Evolutionary conservation across 805 yeast species (phyloP).

Genomic region (Cyberlindnera euphorbiiphila): DNA sequence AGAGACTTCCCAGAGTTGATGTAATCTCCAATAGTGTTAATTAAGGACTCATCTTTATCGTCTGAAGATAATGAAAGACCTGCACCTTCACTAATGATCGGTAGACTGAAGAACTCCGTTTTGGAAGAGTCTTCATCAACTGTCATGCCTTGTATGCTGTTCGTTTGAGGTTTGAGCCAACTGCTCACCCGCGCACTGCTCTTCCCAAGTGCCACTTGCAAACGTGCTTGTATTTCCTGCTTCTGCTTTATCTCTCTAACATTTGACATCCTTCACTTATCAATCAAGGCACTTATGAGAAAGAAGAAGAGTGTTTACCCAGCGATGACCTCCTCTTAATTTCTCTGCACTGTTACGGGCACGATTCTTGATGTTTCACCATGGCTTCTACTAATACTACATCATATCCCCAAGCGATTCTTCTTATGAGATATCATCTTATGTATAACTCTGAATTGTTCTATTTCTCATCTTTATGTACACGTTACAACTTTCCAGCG

Average conservation of each 20-base stretch:
- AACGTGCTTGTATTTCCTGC: conserved; percentile 23
- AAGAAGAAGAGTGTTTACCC: too few species aligned
- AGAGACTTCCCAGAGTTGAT: conserved; percentile 23
- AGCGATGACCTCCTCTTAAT: too few species aligned
- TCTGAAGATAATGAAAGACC: conserved; percentile 18
- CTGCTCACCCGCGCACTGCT: conserved; percentile 18
- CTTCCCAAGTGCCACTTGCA: conserved; percentile 21
- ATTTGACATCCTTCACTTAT: conserved; percentile 27
- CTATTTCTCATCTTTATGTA: background rate
- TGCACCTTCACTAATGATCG: conserved; percentile 23
- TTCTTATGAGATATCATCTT: too few species aligned
- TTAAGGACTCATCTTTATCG: conserved; percentile 3
- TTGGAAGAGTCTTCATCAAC: conserved; percentile 17
- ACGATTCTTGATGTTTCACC: too few species aligned
- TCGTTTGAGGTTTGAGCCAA: conserved; percentile 22
- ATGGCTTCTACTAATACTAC: too few species aligned
- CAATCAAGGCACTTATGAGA: too few species aligned
- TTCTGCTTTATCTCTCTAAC: conserved; percentile 26
- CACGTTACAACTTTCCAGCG: conserved; percentile 24
- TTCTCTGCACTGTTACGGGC: too few species aligned
- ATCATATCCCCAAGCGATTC: too few species aligned
- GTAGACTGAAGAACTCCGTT: conserved; percentile 22
- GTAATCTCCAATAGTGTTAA: conserved; percentile 28
- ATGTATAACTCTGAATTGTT: too few species aligned
- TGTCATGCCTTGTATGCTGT: background rate